phyloP scores from a whole-genome alignment of 441 rosid species.

The Jatropha multifida region DNA sequence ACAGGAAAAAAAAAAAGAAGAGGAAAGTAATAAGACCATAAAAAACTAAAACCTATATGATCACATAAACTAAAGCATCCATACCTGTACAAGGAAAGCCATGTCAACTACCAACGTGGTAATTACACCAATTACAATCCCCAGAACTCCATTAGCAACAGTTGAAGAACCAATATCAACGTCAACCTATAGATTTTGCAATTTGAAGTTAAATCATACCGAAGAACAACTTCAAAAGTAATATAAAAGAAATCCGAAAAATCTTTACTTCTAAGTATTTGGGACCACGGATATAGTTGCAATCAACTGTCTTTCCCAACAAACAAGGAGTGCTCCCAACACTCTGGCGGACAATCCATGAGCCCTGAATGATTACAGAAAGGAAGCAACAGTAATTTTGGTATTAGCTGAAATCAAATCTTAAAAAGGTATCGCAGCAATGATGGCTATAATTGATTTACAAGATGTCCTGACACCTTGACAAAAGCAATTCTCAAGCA shows the following conservation, averaged over 20 bases:
- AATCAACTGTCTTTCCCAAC: constrained; percentile 95
- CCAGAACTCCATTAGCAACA: constrained; percentile 98
- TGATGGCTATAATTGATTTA: neutral
- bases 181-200: constrained; percentile 60
- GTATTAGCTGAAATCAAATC: neutral
- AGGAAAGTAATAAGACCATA: neutral
- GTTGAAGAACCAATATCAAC: constrained; percentile 98
- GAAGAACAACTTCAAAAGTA: neutral
- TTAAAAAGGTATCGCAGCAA: neutral
- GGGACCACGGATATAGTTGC: constrained; percentile 87
- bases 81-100: constrained; percentile 99
- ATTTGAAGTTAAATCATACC: constrained; percentile 14
- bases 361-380: constrained; percentile 58
- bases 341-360: constrained; percentile 99
- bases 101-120: constrained; percentile 95
- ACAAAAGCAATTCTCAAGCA: constrained; percentile 7
- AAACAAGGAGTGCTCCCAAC: constrained; percentile 99
- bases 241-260: constrained; percentile 6
- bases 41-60: neutral
- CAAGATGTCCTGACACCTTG: constrained; percentile 9
- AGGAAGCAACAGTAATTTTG: neutral
- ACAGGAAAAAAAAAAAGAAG: too few species aligned
- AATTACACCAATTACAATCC: constrained; percentile 90
- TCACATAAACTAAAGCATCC: neutral
- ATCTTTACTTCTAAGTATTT: constrained; percentile 73